Base-by-base conservation (phyloP, 345 rosid genomes). In the Gynandropsis gynandra region DNA sequence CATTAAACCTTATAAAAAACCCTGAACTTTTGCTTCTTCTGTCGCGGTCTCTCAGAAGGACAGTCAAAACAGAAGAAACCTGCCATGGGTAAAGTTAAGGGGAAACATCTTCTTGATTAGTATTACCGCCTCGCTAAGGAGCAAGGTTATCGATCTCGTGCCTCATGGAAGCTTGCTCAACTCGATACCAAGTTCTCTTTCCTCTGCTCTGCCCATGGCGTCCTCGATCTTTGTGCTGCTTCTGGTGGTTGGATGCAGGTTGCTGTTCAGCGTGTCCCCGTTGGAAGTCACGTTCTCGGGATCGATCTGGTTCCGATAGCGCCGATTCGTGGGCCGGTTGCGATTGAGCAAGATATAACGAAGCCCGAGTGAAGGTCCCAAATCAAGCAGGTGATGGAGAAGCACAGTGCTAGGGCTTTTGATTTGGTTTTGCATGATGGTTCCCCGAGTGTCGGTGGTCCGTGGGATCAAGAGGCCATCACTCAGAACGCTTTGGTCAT, bases 231-330 rank as follows among this genome's bases (percentile, higher is more conserved):
- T 52, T 86, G 97, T 55, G 95, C 97, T 65, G 94, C 97, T 40
- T 95, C 95, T 0, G 95, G 95, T 6, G 86, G 97, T 19, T 89
- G 97, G 97, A 86, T 89, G 97, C 97, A 89, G 56, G 90, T 89
- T n/a, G 94, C 85, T 41, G 87, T 83, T 12, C 66, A 80, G 80
- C 83, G 85, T 16, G 89, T 72, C 10, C 95, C 96, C 4, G 92
- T 89, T 13, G 95, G 96, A 4, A 80, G 89, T 56, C 86, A 86
- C 40, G 96, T 89, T 43, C 69, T 89, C 55, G 98, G 98, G 4
- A 71, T 89, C 56, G 98, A 89, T 66, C 72, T 89, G 16, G 94
- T 71, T 7, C 82, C 77, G 4, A 83, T 89, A 13, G 64, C 72
- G 1, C 85, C 98, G 0, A 21, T 89, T 5, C 83, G 83, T 4